Base-by-base conservation (phyloP, 768 basidiomycete species). In the Cystobasidium ongulense region DNA sequence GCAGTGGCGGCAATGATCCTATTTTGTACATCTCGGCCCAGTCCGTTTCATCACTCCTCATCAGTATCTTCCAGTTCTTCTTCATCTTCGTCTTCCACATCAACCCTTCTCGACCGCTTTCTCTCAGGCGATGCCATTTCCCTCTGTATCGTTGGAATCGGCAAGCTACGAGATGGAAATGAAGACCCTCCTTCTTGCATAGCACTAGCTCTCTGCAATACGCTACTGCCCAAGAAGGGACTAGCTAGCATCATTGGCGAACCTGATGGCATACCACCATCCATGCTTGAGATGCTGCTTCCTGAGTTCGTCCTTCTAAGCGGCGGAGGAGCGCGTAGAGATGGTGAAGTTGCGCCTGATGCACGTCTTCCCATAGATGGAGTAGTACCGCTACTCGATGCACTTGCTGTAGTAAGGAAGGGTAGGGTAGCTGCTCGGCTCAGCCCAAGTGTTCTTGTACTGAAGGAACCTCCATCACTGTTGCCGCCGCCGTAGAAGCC, bases 121-220 rank as follows among this genome's bases (percentile, higher is more conserved):
- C 63, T 64, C 63, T 64, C 63, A 4, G 63, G 63, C 3, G 57
- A 59, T 15, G 57, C 7, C 57, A 59, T 59, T 27, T 59, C 57
- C 57, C 57, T 59, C 25, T 59, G 57, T 59, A 59, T 59, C 8
- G 57, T 29, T 15, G 57, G 57, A 31, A 59, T 29, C 15, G 33
- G 8, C 11, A 59, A 4, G 3, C 5, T 15, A 59, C 33, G 46
- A 50, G 15, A 17, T 3, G n/a, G 3, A 8, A 3, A 8, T 7
- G 3, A n/a, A 11, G 46, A 11, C 21, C 10, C 21, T 3, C n/a
- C 46, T 8, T 21, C 46, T 21, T 50, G 46, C 46, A 50, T 50
- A 50, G 46, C n/a, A 4, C 46, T 21, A 50, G 46, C 5, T 50
- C 46, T 50, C 21, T 11, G n/a, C 21, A 50, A 50, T 3, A n/a